Base-by-base conservation (phyloP, 352 stramenopile species). In the Elongisporangium senticosum region DNA sequence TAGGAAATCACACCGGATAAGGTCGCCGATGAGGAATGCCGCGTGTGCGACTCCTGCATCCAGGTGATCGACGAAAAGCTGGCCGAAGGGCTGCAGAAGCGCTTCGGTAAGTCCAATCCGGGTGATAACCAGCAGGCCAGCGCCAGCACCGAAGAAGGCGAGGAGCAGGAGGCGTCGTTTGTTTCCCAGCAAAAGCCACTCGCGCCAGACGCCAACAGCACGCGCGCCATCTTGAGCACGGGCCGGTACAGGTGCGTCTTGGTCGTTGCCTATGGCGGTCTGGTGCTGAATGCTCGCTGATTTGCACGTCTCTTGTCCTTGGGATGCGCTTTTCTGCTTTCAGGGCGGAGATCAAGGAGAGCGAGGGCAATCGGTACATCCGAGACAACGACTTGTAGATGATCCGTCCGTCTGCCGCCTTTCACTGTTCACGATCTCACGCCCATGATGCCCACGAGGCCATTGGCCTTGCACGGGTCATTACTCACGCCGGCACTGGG, bases 281-380 rank as follows among this genome's bases (percentile, higher is more conserved):
- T 17, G 7, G 33, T 17, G 33, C 33, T 43, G 13, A 43, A 43
- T 17, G 33, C 26, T 26, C 8, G 26, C 51, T 55, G 51, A 19
- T 2, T 43, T 57, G 28, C 21, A 48, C 2, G 7, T 62, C n/a
- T 20, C 15, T 43, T 43, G 33, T 43, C 33, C 33, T 43, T 43
- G 5, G 33, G 13, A 43, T 43, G 33, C 33, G 33, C 33, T 43
- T 43, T 15, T 43, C 33, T 43, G 33, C 33, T 49, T 43, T 26
- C 49, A 95, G 85, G 58, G 85, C 85, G 39, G 85, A 95, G 60
- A 95, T 95, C 75, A 95, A 92, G 53, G 85, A 95, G 59, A 93
- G 83, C 55, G 85, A 95, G 70, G 85, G 85, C 61, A 95, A 95
- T 56, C 79, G 85, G 24, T 95, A 93, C 79, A 95, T 95, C 50